Base-by-base conservation (phyloP, 306 rosid species). In the Medicago arabica region DNA sequence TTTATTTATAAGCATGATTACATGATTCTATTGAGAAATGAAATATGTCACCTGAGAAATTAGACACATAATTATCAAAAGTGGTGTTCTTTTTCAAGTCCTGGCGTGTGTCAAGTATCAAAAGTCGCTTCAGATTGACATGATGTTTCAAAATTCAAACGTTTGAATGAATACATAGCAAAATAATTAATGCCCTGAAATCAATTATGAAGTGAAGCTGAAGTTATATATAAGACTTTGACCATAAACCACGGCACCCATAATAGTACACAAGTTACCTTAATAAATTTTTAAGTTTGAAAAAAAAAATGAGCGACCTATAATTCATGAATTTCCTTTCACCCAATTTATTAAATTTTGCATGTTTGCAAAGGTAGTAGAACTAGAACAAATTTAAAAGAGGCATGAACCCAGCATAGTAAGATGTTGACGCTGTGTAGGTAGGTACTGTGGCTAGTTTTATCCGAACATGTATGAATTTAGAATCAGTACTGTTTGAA, bases 91-190 rank as follows among this genome's bases (percentile, higher is more conserved):
- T 66, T 66, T 40, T 23, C 15, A 34, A 41, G 43, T 47, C 46
- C 10, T 39, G 1, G 25, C 8, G 16, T 28, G 43, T 55, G 60
- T 67, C 69, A 54, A 18, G 54, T 65, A 79, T 63, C 54, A 58
- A 34, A 34, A 2, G 47, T 74, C 80, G 6, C 44, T 66, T 80
- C 79, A 80, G 28, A 38, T 57, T 74, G 83, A 80, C 49, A 80
- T 58, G 83, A 80, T 74, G 79, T 80, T 67, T 74, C 83, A 67
- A 71, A 78, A 49, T 71, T 78, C 61, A 71, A 80, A 80, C 28
- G 7, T 34, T 55, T 46, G 75, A 80, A 57, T 46, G 75, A 80
- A 57, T 36, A 21, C n/a, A 5, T 23, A 58, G 36, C 57, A 67
- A 12, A 66, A 66, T 71, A 74, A 34, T 74, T 46, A 74, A 74